Evolutionary conservation across 1,284 basidiomycete genomes (phyloP).

Genomic region (Coriolopsis trogii): DNA sequence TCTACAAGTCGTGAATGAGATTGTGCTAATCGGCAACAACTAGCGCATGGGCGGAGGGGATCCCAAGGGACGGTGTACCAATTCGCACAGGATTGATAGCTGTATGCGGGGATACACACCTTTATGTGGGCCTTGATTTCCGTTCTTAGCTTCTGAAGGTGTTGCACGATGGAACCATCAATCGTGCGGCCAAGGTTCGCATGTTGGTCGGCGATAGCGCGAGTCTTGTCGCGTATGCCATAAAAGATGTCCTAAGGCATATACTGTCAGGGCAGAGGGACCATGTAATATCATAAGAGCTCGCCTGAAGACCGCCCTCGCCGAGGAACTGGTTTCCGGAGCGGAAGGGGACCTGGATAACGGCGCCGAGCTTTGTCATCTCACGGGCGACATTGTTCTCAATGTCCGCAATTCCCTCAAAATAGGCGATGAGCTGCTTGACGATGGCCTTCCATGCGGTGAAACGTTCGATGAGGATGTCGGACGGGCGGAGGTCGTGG

Average conservation of each 20-base stretch:
- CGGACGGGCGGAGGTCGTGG: conserved; percentile 91
- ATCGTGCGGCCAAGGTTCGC: conserved; percentile 96
- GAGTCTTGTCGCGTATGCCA: conserved; percentile 92
- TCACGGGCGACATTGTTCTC: conserved; percentile 95
- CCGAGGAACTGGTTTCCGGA: conserved; percentile 96
- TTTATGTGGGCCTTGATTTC: conserved; percentile 99
- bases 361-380: conserved; percentile 93
- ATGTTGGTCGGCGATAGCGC: conserved; percentile 94
- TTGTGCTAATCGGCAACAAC: too few relatives aligned
- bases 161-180: conserved; percentile 97
- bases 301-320: conserved; percentile 75
- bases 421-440: conserved; percentile 90
- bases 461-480: conserved; percentile 96
- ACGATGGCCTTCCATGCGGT: conserved; percentile 95
- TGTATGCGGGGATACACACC: conserved; percentile 46
- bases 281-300: background rate
- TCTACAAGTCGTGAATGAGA: conserved; percentile 46
- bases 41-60: too few relatives aligned
- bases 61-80: too few relatives aligned
- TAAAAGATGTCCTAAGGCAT: conserved; percentile 85
- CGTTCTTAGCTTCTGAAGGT: conserved; percentile 89
- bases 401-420: conserved; percentile 92
- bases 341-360: conserved; percentile 97
- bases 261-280: background rate
- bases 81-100: background rate